Base-by-base conservation (phyloP, 2,329 filamentous ascomycete genomes). In the Eurotiales sp. region DNA sequence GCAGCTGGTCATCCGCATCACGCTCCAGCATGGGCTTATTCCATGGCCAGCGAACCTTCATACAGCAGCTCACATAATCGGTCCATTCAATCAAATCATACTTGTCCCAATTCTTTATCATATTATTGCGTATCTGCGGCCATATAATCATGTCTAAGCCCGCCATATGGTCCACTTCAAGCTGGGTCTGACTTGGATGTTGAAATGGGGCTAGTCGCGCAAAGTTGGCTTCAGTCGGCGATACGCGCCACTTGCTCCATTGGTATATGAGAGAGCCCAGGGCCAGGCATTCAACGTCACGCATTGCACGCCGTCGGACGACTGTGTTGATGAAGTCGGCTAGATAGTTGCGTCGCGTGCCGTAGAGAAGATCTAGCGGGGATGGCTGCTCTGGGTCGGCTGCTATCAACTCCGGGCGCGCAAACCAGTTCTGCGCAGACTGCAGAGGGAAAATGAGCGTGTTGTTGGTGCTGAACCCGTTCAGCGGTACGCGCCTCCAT, bases 21-120 rank as follows among this genome's bases (percentile, higher is more conserved):
- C 61, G 54, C 36, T 60, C 60, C 12, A 63, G 54, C 19, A 63
- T 50, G 21, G 50, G 46, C 39, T 59, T 56, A 7, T 57, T 59
- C 61, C 60, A 61, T 25, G 61, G 61, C 61, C 59, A 63, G 17
- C 60, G 56, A 8, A 63, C 51, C 39, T 60, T 62, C 4, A 60
- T 40, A 49, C 61, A 63, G 23, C 59, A 58, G 25, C 43, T 10
- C 5, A 52, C 6, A 21, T 48, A 43, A 7, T 39, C 37, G 3
- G 49, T 34, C 22, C 49, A 27, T n/a, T 52, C 50, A 4, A 48
- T 4, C 3, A 34, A 19, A 19, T 48, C 21, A 46, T 61, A 58
- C 1, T 59, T n/a, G 8, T 54, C 44, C 61, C 61, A 64, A 17
- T 55, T 52, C 4, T 41, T 49, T 22, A 64, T 62, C n/a, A 64